Conservation (phyloP, 2,329 filamentous ascomycete genomes). For the Diaporthe nobilis region DNA sequence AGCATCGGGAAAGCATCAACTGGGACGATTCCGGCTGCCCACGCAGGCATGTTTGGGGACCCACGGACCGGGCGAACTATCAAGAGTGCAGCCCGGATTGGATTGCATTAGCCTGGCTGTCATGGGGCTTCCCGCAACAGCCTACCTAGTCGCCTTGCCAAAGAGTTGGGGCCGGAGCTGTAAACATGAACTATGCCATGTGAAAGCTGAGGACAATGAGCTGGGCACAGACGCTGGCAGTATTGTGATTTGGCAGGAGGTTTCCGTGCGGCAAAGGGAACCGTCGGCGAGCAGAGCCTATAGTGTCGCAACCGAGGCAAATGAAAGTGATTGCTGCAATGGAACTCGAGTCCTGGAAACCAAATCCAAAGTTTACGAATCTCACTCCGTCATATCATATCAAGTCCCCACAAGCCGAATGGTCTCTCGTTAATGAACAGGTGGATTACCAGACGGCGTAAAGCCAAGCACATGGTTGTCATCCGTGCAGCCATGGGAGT, state of each 20-base stretch:
- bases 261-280: not conserved
- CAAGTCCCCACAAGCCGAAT: not conserved
- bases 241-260: not conserved
- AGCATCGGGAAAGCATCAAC: not conserved
- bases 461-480: not conserved
- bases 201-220: not conserved
- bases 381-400: not conserved
- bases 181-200: not conserved
- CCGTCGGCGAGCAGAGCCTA: constrained; percentile 18
- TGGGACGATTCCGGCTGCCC: constrained; percentile 6
- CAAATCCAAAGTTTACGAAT: not conserved
- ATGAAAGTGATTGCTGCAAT: constrained; percentile 8
- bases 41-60: not conserved
- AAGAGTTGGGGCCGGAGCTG: not conserved
- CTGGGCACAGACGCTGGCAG: not conserved
- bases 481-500: not conserved
- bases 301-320: constrained; percentile 7
- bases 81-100: not conserved
- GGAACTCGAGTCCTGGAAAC: not conserved
- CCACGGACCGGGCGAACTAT: constrained; percentile 3
- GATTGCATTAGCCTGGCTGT: constrained; percentile 3
- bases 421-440: not conserved
- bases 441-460: too few relatives aligned
- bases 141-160: not conserved
- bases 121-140: constrained; percentile 11